Conservation (phyloP, 2,329 filamentous ascomycete genomes). For the Blastomyces silverae region DNA sequence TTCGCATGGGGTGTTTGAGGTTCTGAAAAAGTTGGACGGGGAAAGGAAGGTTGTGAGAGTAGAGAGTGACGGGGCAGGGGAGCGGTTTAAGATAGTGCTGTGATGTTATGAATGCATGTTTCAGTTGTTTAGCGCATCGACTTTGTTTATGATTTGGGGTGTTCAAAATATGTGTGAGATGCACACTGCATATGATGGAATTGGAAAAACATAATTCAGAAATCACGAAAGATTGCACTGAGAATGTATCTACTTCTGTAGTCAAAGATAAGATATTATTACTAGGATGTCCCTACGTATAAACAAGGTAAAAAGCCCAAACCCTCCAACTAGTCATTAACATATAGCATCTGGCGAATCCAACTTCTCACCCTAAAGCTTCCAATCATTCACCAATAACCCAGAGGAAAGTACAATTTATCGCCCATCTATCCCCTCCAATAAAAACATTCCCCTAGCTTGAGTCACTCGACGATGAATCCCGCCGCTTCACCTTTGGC, state of each 20-base stretch:
- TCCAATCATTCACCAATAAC: background rate
- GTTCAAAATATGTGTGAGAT: too few species aligned
- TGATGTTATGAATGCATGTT: background rate
- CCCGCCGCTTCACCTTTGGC: background rate
- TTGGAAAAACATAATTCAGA: too few species aligned
- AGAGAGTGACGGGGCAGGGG: background rate
- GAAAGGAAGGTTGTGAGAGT: constrained; percentile 58
- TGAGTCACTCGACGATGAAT: constrained; percentile 9
- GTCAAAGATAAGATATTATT: background rate
- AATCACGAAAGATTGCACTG: background rate
- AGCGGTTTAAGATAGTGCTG: background rate
- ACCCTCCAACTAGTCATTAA: background rate
- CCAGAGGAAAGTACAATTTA: background rate
- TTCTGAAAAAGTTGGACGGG: constrained; percentile 67
- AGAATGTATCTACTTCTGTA: background rate
- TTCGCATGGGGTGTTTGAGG: constrained; percentile 65
- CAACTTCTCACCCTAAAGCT: background rate
- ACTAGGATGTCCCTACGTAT: background rate
- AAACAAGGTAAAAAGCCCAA: background rate
- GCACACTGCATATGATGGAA: too few species aligned
- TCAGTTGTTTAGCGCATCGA: background rate
- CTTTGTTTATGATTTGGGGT: too few species aligned
- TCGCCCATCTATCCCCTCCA: background rate
- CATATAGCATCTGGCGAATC: background rate
- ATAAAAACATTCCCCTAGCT: background rate